Evolutionary conservation across 2,329 filamentous ascomycete species (phyloP), one percentile per base, ranked within the genome.

Genomic region (Penicillium rolfsii): DNA sequence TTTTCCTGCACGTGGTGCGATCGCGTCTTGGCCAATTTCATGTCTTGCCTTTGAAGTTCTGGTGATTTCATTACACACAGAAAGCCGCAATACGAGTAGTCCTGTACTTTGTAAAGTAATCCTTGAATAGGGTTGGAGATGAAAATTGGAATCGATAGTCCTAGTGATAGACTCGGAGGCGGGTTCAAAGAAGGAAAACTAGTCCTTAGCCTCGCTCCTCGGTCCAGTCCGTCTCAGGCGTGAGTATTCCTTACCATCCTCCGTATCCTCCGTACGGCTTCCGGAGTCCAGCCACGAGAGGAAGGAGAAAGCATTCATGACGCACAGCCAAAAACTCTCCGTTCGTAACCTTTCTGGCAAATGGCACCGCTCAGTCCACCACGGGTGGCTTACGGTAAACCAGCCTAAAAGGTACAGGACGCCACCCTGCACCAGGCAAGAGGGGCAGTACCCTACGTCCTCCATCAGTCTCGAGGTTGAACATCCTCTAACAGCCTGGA

Each of bases 1-100:
- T n/a, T 30, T 30, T 19, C 24, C 36, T 11, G 40, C 63, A 65
- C 60, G 60, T 66, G 62, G 35, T 26, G 55, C 41, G 43, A 50
- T 35, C 28, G 8, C 7, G 24, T 43, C 40, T 19, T 19, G 19
- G 9, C 8, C 30, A 33, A 7, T 14, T 49, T 12, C 11, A 8
- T 26, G 26, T 28, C 12, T 12, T n/a, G 22, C 28, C 19, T 22
- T 22, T 22, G 19, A 22, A 22, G 19, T 22, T 22, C 19, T 22
- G 19, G 19, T 22, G 19, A 22, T 22, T 22, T 22, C 19, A 48
- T 48, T 48, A 26, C 46, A 12, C n/a, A 19, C 14, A 35, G 35
- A 30, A 45, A 26, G 26, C 12, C 7, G 52, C 40, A 55, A 55
- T 55, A 19, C 5, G 28, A 30, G 28, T 30, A 30, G 28, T 30